phyloP scores from a whole-genome alignment of 352 stramenopile species.

The Elongisporangium prolatum region DNA sequence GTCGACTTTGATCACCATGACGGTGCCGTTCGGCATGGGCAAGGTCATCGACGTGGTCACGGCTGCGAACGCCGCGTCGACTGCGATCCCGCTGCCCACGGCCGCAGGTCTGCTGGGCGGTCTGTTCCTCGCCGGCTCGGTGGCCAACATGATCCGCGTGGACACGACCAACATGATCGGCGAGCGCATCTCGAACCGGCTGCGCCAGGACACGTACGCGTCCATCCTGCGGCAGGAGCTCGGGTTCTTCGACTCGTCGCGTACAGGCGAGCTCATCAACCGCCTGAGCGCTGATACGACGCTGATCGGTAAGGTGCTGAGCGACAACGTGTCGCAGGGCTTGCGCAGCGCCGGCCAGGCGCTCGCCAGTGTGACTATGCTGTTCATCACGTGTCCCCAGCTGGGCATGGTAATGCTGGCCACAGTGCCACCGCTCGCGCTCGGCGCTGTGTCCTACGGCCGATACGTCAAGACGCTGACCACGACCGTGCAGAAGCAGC shows the following conservation, averaged over 20 bases:
- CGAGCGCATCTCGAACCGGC: constrained; percentile 75
- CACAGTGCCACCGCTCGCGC: constrained; percentile 89
- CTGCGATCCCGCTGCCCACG: constrained; percentile 27
- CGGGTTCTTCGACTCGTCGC: constrained; percentile 87
- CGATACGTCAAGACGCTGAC: constrained; percentile 85
- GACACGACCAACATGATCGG: constrained; percentile 85
- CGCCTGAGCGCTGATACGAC: constrained; percentile 88
- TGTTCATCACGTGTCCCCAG: constrained; percentile 89
- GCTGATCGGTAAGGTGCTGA: constrained; percentile 91
- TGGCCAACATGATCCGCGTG: constrained; percentile 68
- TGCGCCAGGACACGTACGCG: constrained; percentile 74
- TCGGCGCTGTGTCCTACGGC: constrained; percentile 86
- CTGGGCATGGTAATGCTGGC: constrained; percentile 88
- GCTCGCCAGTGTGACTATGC: constrained; percentile 82
- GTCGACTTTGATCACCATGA: constrained; percentile 75
- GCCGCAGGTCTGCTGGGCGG: constrained; percentile 55
- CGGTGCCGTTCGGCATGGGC: constrained; percentile 76
- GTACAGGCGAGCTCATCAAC: constrained; percentile 91
- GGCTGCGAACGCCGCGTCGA: constrained; percentile 24
- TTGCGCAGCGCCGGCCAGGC: constrained; percentile 80
- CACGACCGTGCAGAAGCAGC: constrained; percentile 84
- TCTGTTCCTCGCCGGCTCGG: constrained; percentile 64
- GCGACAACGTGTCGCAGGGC: constrained; percentile 79
- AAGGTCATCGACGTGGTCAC: constrained; percentile 77
- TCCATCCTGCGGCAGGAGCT: constrained; percentile 86